Evolutionary conservation across 2,329 filamentous ascomycete genomes (phyloP), one percentile per base, ranked within the genome.

Genomic region (Metarhizium humberi): DNA sequence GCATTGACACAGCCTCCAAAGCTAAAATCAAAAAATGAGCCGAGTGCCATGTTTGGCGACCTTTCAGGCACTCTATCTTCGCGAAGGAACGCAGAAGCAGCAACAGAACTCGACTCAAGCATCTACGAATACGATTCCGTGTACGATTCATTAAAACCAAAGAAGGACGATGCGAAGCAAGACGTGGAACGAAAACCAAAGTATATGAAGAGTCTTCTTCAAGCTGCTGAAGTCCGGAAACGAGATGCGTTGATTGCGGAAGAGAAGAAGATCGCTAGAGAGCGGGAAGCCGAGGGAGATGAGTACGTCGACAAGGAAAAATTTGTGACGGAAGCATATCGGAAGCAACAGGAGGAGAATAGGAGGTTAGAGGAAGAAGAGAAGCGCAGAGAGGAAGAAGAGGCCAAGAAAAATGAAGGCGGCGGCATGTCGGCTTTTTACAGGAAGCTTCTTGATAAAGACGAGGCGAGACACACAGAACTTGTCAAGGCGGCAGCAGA

Each of bases 101-200:
- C 87, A 2, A 76, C 84, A 58, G 78, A 82, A 57, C 66, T 87
- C 8, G 89, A 94, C 63, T 75, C 87, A 1, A 85, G 82, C 51
- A 85, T 94, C 61, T 94, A 92, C 75, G 89, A 94, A 71, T 95
- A 94, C 73, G 90, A 95, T 67, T 80, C 80, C 2, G 87, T 90
- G 25, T 92, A 90, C 72, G 88, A 92, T 62, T 87, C 86, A 1
- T 76, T 92, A 45, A 86, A 89, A 60, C 80, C 82, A 16, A 78
- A 84, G 57, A 81, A 84, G 58, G 79, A 82, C 61, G 78, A 79
- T 56, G 75, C 74, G 4, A 77, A 77, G 6, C 74, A 75, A 50
- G 75, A 75, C 48, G 75, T 75, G 54, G 80, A 86, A 63, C 77
- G 83, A 45, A 84, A 83, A 61, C 86, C 89, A 1, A 89, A 88